Evolutionary conservation across 1,139 yeast species (phyloP).

Genomic region (Suhomyces maxii): DNA sequence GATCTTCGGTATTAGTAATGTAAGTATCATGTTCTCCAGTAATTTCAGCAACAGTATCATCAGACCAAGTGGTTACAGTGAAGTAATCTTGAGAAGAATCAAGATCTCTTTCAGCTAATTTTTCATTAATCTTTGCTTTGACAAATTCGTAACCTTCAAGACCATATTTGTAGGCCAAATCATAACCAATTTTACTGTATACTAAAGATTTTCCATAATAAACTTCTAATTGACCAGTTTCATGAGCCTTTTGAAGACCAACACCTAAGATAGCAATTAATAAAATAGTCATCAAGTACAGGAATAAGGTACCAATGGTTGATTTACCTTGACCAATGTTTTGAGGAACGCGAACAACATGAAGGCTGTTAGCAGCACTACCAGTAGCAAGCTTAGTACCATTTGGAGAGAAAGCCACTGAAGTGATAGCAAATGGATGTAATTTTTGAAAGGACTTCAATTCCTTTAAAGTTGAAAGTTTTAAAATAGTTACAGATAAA

Average conservation of each 20-base stretch:
- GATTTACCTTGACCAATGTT: conserved; percentile 49
- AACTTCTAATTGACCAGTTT: conserved; percentile 37
- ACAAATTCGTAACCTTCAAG: conserved; percentile 20
- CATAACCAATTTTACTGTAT: conserved; percentile 23
- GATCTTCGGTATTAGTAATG: conserved; percentile 1
- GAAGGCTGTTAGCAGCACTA: conserved; percentile 78
- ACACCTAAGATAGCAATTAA: conserved; percentile 49
- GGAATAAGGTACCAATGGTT: conserved; percentile 39
- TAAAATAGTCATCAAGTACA: conserved; percentile 42
- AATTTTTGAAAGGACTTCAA: conserved; percentile 56
- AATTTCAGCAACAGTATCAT: conserved; percentile 1
- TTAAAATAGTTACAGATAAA: conserved; percentile 59
- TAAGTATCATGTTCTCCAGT: conserved; percentile 6
- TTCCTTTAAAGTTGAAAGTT: conserved; percentile 50
- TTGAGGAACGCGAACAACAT: conserved; percentile 61
- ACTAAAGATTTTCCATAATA: conserved; percentile 9
- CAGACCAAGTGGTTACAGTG: conserved; percentile 4
- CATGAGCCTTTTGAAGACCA: conserved; percentile 41
- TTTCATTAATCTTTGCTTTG: conserved; percentile 41
- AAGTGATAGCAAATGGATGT: conserved; percentile 81
- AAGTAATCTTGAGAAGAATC: neutral
- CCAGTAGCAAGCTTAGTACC: conserved; percentile 72
- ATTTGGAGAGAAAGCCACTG: conserved; percentile 66
- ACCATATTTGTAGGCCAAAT: conserved; percentile 31
- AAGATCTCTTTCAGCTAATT: conserved; percentile 16